Percentiles rank a stretch among this genome's conserved stretches.
Conservation (phyloP, 805 yeast genomes). For the Yarrowia sp. region DNA sequence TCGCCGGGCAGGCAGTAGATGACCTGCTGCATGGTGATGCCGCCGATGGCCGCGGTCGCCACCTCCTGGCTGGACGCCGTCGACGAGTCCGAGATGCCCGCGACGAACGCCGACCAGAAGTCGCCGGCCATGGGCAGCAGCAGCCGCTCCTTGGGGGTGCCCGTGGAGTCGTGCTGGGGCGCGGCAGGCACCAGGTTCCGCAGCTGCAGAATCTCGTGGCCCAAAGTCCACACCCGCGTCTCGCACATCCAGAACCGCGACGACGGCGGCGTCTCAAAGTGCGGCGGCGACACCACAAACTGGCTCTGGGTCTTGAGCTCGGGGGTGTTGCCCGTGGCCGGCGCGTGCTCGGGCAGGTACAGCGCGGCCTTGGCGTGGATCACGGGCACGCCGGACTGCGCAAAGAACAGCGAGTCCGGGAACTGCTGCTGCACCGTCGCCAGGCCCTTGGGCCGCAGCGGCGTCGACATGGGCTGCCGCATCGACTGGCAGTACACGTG, state of each 20-base stretch:
- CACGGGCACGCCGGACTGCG: constrained; percentile 44
- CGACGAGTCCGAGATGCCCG: constrained; percentile 44
- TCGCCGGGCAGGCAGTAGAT: constrained; percentile 35
- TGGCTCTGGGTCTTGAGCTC: constrained; percentile 38
- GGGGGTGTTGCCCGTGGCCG: constrained; percentile 10
- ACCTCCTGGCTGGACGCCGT: constrained; percentile 21
- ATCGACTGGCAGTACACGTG: constrained; percentile 48
- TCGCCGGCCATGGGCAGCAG: constrained; percentile 51
- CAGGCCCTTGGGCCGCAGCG: constrained; percentile 46
- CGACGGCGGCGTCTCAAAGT: constrained; percentile 25
- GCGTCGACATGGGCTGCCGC: constrained; percentile 51
- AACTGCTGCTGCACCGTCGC: constrained; percentile 46
- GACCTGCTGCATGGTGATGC: constrained; percentile 34
- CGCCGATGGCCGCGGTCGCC: constrained; percentile 34
- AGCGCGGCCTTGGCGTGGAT: constrained; percentile 49
- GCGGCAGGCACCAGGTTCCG: constrained; percentile 44
- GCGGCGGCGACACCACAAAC: constrained; percentile 34
- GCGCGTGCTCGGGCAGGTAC: constrained; percentile 41
- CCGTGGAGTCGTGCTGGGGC: constrained; percentile 41
- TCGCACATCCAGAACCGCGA: constrained; percentile 46
- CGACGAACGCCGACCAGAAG: constrained; percentile 52
- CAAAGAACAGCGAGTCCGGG: constrained; percentile 43
- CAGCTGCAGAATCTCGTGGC: constrained; percentile 47
- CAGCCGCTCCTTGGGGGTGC: constrained; percentile 48
- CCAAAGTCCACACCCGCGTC: constrained; percentile 49